Evolutionary conservation across 495 filamentous ascomycete genomes (phyloP).

Genomic region (Cercophora scortea): DNA sequence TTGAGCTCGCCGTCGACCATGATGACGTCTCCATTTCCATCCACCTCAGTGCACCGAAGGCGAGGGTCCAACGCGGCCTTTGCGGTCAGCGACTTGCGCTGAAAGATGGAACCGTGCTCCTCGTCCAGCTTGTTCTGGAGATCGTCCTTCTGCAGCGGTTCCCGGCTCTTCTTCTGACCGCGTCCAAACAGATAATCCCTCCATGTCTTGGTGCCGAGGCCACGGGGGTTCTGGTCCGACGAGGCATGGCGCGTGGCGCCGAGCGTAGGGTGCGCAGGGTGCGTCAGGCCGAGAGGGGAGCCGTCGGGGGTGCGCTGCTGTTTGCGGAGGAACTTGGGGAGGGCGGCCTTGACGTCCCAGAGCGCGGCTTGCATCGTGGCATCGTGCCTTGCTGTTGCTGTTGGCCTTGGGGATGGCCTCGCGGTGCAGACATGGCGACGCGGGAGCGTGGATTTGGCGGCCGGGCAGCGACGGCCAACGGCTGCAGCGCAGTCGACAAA

Average conservation of each 20-base stretch:
- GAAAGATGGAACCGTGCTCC: constrained; percentile 43
- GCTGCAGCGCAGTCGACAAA: constrained; percentile 35
- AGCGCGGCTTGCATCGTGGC: constrained; percentile 33
- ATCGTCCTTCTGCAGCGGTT: constrained; percentile 42
- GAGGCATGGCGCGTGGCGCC: constrained; percentile 26
- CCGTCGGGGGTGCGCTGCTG: constrained; percentile 1
- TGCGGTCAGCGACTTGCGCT: constrained; percentile 54
- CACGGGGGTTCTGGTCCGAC: constrained; percentile 24
- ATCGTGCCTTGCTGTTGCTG: constrained; percentile 15
- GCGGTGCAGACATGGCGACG: constrained; percentile 19
- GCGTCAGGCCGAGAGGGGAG: not conserved
- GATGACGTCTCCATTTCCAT: constrained; percentile 89
- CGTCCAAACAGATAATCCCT: constrained; percentile 48
- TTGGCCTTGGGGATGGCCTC: constrained; percentile 1
- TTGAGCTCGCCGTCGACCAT: constrained; percentile 93
- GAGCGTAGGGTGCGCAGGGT: not conserved
- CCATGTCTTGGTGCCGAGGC: constrained; percentile 18
- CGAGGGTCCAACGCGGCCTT: constrained; percentile 74
- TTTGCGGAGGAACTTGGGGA: constrained; percentile 23
- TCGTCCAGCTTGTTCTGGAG: constrained; percentile 42
- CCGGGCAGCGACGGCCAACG: constrained; percentile 6
- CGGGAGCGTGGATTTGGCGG: not conserved
- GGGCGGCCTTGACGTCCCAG: constrained; percentile 35
- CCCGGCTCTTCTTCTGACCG: constrained; percentile 21
- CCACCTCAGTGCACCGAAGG: constrained; percentile 89